phyloP scores from a whole-genome alignment of 176 grass and related monocot genomes.

The Alopecurus myosuroides region DNA sequence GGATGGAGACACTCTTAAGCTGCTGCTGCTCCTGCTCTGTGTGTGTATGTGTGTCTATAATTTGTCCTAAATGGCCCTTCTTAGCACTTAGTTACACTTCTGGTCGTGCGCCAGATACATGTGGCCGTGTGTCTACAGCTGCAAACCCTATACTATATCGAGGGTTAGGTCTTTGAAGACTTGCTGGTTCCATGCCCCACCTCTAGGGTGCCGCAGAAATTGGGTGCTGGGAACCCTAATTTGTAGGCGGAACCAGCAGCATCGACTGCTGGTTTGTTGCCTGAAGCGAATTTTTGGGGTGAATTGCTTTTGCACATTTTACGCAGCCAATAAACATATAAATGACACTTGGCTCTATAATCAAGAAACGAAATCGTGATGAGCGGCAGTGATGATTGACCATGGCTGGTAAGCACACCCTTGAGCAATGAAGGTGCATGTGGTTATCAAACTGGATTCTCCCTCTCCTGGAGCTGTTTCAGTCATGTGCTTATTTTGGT shows the following conservation, averaged over 20 bases:
- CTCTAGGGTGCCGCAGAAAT: not conserved
- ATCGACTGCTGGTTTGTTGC: not conserved
- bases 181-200: not conserved
- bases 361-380: not conserved
- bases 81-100: too few species aligned
- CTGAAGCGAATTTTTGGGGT: too few species aligned
- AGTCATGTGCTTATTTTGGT: not conserved
- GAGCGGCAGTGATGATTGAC: conserved; percentile 18
- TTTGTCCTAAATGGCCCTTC: too few species aligned
- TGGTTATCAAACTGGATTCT: not conserved
- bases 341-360: not conserved
- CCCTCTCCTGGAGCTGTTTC: not conserved
- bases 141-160: too few species aligned
- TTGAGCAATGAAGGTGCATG: not conserved
- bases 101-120: too few species aligned
- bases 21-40: too few species aligned
- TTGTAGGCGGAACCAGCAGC: too few species aligned
- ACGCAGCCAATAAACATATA: not conserved
- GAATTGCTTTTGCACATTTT: not conserved
- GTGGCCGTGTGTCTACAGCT: too few species aligned
- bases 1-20: too few species aligned
- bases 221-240: too few species aligned
- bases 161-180: too few species aligned
- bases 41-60: too few species aligned
- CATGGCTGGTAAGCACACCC: conserved; percentile 6